These are phyloP conservation scores for Yamadazyma triangularis DNA, from an alignment of 1,139 yeast species.

Conservation along the genomic window DNA sequence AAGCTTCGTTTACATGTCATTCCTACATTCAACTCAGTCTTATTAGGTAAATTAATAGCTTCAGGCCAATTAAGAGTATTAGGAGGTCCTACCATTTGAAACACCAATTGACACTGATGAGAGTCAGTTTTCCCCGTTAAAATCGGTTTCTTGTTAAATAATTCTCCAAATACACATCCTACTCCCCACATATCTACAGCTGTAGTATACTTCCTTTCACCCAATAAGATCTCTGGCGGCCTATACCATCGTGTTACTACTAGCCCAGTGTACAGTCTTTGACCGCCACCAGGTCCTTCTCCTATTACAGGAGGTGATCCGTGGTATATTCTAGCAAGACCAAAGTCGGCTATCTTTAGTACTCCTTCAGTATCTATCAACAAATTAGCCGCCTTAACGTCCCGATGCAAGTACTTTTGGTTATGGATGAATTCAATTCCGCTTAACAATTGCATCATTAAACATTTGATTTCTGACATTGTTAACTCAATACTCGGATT, in stretches of 20 bases:
- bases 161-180: slow-evolving; percentile 94
- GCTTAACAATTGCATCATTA: slow-evolving; percentile 69
- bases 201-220: slow-evolving; percentile 82
- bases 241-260: slow-evolving; percentile 98
- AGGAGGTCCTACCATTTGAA: slow-evolving; percentile 81
- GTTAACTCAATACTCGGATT: slow-evolving; percentile 67
- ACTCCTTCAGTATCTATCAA: slow-evolving; percentile 73
- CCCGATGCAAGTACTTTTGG: slow-evolving; percentile 73
- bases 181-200: slow-evolving; percentile 97
- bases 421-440: slow-evolving; percentile 85
- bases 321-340: slow-evolving; percentile 76
- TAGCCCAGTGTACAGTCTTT: slow-evolving; percentile 73
- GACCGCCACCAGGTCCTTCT: slow-evolving; percentile 69
- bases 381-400: slow-evolving; percentile 91
- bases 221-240: slow-evolving; percentile 82
- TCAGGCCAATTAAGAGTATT: slow-evolving; percentile 60
- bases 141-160: slow-evolving; percentile 77
- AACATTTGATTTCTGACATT: slow-evolving; percentile 73
- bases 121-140: slow-evolving; percentile 81
- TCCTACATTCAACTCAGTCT: slow-evolving; percentile 38
- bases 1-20: slow-evolving; percentile 51
- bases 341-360: slow-evolving; percentile 88
- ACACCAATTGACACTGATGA: slow-evolving; percentile 85
- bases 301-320: slow-evolving; percentile 62
- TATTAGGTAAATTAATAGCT: slow-evolving; percentile 61